These are phyloP conservation scores for Flaveria bidentis DNA, from an alignment of 129 eudicot genomes.

Conservation along the genomic window DNA sequence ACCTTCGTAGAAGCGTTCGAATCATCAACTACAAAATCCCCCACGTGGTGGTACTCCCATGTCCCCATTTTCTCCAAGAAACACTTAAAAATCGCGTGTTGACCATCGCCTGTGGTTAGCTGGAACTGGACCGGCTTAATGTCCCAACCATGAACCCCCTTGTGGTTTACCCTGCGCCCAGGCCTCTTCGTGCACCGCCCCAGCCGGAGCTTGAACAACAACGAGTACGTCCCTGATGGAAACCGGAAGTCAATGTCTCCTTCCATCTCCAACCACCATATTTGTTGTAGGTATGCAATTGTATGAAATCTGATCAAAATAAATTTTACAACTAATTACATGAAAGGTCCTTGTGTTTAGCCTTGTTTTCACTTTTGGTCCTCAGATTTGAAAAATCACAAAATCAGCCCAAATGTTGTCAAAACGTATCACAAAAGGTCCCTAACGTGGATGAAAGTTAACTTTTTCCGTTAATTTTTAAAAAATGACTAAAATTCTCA, in stretches of 20 bases:
- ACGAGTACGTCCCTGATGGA: slow-evolving; percentile 57
- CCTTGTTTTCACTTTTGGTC: too few relatives aligned
- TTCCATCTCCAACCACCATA: slow-evolving; percentile 77
- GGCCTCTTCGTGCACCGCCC: slow-evolving; percentile 55
- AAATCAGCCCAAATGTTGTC: too few relatives aligned
- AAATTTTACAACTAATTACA: background rate
- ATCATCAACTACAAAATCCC: slow-evolving; percentile 69
- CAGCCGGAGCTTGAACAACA: slow-evolving; percentile 61
- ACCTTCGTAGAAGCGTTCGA: slow-evolving; percentile 45
- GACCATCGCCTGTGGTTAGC: slow-evolving; percentile 67
- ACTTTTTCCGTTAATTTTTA: too few relatives aligned
- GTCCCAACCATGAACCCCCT: slow-evolving; percentile 79
- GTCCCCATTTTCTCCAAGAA: slow-evolving; percentile 58
- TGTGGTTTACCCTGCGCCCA: slow-evolving; percentile 41
- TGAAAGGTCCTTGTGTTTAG: too few relatives aligned
- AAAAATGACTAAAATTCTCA: too few relatives aligned
- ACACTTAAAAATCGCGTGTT: slow-evolving; percentile 48
- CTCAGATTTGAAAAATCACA: too few relatives aligned
- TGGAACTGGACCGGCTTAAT: slow-evolving; percentile 67
- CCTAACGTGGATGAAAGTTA: too few relatives aligned
- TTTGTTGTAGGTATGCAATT: slow-evolving; percentile 74
- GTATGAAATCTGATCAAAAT: slow-evolving; percentile 48
- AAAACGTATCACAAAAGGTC: too few relatives aligned
- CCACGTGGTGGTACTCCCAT: slow-evolving; percentile 78
- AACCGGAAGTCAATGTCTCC: slow-evolving; percentile 62